Base-by-base conservation (phyloP, 495 filamentous ascomycete genomes). In the Hyaloscypha variabilis region DNA sequence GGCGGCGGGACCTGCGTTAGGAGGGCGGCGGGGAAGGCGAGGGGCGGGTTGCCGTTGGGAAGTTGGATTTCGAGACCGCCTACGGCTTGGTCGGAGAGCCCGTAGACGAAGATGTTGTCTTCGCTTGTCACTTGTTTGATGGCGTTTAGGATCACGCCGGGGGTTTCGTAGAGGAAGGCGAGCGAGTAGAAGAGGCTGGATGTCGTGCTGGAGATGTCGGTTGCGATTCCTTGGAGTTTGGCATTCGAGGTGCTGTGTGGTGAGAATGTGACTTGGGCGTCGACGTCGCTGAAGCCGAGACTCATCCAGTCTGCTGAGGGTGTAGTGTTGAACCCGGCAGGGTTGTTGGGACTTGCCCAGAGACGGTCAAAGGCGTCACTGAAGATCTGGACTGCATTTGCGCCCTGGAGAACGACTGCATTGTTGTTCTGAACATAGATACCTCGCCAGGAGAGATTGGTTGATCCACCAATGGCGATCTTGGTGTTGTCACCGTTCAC, bases 381-480 rank as follows among this genome's bases (percentile, higher is more conserved):
- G 34, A 65, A 65, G 54, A 60, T 61, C 34, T 39, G 24, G 29
- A 65, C 63, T 11, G 57, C 54, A 50, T 39, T 65, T 50, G 6
- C 63, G 13, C 63, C 63, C 42, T 65, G 63, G 57, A 61, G 30
- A 24, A 60, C 57, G 26, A 65, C 63, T 23, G 63, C 63, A 49
- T 65, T 65, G 57, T 65, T 65, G 31, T 65, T 65, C 25, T 65
- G 63, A 31, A 65, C 63, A 51, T 65, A 65, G 51, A 65, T 14
- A 1, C 63, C 63, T 36, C 63, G 36, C 63, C 63, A 65, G 1
- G 63, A 65, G 55, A 65, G 31, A 49, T 65, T 65, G n/a, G 63
- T 60, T 2, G 63, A 65, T 58, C 63, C 63, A 1, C 63, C 63
- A 59, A 65, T 65, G 11, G 63, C 63, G 57, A 65, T 60, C 63